Conservation (phyloP, 106 monocot genomes). For the Posidonia australis region DNA sequence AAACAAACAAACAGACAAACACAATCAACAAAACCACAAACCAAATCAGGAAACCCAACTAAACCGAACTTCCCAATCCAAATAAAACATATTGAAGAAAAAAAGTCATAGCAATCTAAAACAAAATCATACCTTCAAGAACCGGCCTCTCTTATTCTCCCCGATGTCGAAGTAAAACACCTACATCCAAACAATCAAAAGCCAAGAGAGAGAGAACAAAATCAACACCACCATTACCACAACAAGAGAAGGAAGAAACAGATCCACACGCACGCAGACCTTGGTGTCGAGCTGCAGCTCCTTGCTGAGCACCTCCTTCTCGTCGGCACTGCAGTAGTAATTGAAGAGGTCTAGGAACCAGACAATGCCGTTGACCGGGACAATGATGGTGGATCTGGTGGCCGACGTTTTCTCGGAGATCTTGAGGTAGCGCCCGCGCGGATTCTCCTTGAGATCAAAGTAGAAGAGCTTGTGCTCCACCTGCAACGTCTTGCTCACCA, state of each 20-base stretch:
- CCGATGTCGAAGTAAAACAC: slow-evolving; percentile 89
- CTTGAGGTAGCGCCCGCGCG: slow-evolving; percentile 77
- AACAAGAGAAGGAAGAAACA: slow-evolving; percentile 3
- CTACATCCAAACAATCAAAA: slow-evolving; percentile 17
- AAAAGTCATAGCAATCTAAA: too few species aligned
- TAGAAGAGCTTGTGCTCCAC: slow-evolving; percentile 96
- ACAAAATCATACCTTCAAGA: slow-evolving; percentile 61
- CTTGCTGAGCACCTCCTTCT: slow-evolving; percentile 63
- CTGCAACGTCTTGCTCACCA: slow-evolving; percentile 73
- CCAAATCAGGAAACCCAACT: too few species aligned
- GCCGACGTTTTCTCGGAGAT: slow-evolving; percentile 95
- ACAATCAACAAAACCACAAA: too few species aligned
- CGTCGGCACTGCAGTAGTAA: slow-evolving; percentile 43
- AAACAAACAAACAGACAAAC: too few species aligned
- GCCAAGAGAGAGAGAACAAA: neutral
- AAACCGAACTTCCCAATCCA: too few species aligned
- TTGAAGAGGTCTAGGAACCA: slow-evolving; percentile 76
- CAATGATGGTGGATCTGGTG: slow-evolving; percentile 81
- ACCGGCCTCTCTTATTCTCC: slow-evolving; percentile 84
- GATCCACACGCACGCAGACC: slow-evolving; percentile 11
- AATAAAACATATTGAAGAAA: too few species aligned
- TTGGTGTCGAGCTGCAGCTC: slow-evolving; percentile 85
- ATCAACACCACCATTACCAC: slow-evolving; percentile 4
- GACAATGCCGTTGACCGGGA: slow-evolving; percentile 52
- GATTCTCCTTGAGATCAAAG: slow-evolving; percentile 93